phyloP scores from a whole-genome alignment of 2,329 filamentous ascomycete species.

The Penicillium sp. region DNA sequence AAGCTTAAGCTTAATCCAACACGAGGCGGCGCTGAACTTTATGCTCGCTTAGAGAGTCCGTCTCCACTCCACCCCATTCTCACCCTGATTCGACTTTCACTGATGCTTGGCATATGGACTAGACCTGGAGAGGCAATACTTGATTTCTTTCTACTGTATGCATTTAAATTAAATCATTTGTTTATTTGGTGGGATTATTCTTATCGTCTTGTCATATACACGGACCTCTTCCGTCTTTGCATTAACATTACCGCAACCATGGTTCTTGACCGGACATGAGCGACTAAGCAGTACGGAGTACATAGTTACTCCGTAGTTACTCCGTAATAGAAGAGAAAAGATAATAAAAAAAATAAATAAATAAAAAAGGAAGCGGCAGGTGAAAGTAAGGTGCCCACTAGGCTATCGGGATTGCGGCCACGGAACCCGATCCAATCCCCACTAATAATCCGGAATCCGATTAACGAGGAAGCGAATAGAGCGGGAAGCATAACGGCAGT shows the following conservation, averaged over 20 bases:
- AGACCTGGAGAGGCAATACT: slow-evolving; percentile 5
- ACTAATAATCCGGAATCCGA: slow-evolving; percentile 2
- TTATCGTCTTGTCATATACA: background rate
- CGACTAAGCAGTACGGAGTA: background rate
- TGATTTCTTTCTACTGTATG: slow-evolving; percentile 10
- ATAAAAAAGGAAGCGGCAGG: background rate
- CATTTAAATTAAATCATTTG: background rate
- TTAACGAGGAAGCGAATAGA: slow-evolving; percentile 5
- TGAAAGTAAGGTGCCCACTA: slow-evolving; percentile 5
- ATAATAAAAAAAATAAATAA: background rate
- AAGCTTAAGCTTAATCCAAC: slow-evolving; percentile 46
- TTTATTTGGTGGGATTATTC: background rate
- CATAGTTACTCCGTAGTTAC: too few species aligned
- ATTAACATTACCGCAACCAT: background rate
- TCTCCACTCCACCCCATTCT: slow-evolving; percentile 14
- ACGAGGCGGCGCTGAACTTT: slow-evolving; percentile 36
- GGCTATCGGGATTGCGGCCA: slow-evolving; percentile 14
- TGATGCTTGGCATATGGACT: slow-evolving; percentile 15
- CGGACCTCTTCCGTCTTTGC: background rate
- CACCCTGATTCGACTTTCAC: slow-evolving; percentile 9
- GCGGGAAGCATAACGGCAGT: slow-evolving; percentile 5
- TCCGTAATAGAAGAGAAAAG: too few species aligned
- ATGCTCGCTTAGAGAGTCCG: slow-evolving; percentile 33
- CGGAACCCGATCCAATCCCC: slow-evolving; percentile 4
- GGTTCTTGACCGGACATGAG: background rate